These are phyloP conservation scores for Silene coronaria DNA, from an alignment of 179 eudicot genomes.

Conservation along the genomic window DNA sequence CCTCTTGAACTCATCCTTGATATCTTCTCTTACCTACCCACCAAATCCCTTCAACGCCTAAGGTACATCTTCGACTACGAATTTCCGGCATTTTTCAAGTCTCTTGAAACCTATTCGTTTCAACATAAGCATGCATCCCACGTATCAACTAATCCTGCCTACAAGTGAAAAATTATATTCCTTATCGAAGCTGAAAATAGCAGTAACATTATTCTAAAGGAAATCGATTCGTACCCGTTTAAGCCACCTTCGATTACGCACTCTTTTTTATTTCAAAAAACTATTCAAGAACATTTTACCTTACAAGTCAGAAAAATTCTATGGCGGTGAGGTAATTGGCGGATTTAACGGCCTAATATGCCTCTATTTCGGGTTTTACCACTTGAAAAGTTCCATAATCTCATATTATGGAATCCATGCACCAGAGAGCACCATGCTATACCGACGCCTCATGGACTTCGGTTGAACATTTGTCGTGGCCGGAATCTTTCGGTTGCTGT, in stretches of 20 bases:
- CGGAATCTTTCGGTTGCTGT: no score
- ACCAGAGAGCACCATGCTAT: not conserved
- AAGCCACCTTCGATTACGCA: not conserved
- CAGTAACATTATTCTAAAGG: not conserved
- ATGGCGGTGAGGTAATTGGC: not conserved
- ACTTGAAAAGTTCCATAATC: not conserved
- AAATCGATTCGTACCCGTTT: not conserved
- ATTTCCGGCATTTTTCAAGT: not conserved
- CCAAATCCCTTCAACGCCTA: not conserved
- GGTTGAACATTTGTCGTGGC: no score
- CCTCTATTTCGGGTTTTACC: not conserved
- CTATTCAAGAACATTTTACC: not conserved
- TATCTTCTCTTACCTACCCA: not conserved
- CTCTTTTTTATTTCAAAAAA: not conserved
- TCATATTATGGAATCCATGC: conserved; percentile 8
- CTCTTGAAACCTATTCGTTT: not conserved
- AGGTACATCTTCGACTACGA: not conserved
- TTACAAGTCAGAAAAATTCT: not conserved
- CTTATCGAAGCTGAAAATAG: not conserved
- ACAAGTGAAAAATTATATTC: not conserved
- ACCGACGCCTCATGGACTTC: not conserved
- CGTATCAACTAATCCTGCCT: not conserved
- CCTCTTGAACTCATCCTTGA: not conserved
- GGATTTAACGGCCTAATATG: conserved; percentile 3
- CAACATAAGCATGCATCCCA: not conserved